A percentile compares a stretch with the other conserved stretches of the same genome.
Conservation (phyloP, 2,329 filamentous ascomycete species). For the Tolypocladium guangdongense region DNA sequence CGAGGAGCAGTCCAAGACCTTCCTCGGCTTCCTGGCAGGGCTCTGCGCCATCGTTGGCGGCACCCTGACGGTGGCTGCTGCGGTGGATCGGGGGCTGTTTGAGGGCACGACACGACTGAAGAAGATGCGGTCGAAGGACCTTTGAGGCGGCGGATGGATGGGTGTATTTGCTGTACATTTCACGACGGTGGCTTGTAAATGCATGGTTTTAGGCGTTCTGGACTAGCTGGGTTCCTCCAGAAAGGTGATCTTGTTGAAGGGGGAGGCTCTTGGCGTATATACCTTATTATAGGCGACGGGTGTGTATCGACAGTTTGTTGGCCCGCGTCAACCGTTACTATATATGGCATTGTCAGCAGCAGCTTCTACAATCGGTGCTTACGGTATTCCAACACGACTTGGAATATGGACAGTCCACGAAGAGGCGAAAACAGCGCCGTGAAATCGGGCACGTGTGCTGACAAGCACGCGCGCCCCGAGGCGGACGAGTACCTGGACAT, state of each 20-base stretch:
- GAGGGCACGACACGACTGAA: slow-evolving; percentile 76
- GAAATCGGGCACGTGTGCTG: too few relatives aligned
- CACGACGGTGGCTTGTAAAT: not conserved
- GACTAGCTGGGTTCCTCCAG: slow-evolving; percentile 2
- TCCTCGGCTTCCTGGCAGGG: slow-evolving; percentile 85
- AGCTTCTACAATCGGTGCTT: too few relatives aligned
- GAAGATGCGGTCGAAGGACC: slow-evolving; percentile 65
- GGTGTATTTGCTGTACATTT: not conserved
- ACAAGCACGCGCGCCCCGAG: not conserved
- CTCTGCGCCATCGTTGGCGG: slow-evolving; percentile 92
- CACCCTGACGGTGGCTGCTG: slow-evolving; percentile 89
- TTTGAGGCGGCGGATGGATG: slow-evolving; percentile 24
- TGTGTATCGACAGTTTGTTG: not conserved
- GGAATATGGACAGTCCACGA: too few relatives aligned
- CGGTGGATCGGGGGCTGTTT: slow-evolving; percentile 81
- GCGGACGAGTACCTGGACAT: not conserved
- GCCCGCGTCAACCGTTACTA: not conserved
- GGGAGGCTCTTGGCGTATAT: not conserved
- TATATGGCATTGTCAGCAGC: not conserved
- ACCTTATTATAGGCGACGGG: not conserved
- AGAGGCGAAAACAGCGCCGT: not conserved
- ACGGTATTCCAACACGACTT: too few relatives aligned
- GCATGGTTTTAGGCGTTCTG: slow-evolving; percentile 10
- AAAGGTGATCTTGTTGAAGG: not conserved
- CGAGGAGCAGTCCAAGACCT: slow-evolving; percentile 79